Evolutionary conservation across 805 yeast species (phyloP).

Genomic region (Saccharomycopsis olivae): DNA sequence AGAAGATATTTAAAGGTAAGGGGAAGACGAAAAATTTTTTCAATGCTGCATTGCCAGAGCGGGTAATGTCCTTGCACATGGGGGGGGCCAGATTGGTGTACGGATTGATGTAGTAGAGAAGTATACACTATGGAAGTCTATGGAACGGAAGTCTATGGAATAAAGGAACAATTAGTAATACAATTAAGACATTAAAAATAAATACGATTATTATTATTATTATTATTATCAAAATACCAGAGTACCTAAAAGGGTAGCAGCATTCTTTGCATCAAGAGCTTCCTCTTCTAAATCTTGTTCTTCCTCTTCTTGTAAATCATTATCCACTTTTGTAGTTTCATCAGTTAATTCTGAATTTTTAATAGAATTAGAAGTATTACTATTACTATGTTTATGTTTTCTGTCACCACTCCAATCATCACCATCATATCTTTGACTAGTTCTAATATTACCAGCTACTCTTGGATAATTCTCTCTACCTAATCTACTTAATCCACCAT

Average conservation of each 20-base stretch:
- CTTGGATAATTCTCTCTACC: constrained; percentile 58
- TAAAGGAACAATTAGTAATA: too few relatives aligned
- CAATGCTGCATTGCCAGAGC: too few relatives aligned
- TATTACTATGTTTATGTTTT: constrained; percentile 24
- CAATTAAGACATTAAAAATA: too few relatives aligned
- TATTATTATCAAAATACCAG: constrained; percentile 47
- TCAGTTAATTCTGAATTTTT: background rate
- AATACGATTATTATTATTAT: too few relatives aligned
- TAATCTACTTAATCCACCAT: constrained; percentile 73
- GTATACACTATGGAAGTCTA: too few relatives aligned
- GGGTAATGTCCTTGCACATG: too few relatives aligned
- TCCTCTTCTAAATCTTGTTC: constrained; percentile 21
- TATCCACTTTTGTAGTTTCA: background rate
- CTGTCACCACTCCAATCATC: constrained; percentile 52
- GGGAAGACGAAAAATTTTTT: too few relatives aligned
- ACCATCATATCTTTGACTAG: constrained; percentile 35
- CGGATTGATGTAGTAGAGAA: too few relatives aligned
- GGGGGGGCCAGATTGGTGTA: too few relatives aligned
- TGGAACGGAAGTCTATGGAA: too few relatives aligned
- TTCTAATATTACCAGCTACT: constrained; percentile 18
- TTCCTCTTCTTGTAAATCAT: constrained; percentile 6
- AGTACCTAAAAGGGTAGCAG: constrained; percentile 71
- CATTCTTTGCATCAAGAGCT: constrained; percentile 60
- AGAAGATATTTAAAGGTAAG: too few relatives aligned
- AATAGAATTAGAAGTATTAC: constrained; percentile 2